Evolutionary conservation across 2,329 filamentous ascomycete species (phyloP), one percentile per base, ranked within the genome.

Genomic region (Botrytis elliptica): DNA sequence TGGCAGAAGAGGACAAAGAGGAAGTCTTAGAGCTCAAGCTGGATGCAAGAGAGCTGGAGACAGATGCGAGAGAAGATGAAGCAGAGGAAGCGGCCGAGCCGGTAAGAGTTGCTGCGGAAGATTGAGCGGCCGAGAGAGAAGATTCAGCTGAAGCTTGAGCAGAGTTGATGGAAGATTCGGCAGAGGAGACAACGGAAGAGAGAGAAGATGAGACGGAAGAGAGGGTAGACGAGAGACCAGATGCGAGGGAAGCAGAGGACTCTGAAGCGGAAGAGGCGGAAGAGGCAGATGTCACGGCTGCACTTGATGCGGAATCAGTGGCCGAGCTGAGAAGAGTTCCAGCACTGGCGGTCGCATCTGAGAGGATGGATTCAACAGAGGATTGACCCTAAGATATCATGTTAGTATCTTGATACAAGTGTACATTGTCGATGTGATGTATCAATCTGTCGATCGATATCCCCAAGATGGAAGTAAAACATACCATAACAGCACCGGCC

Each of bases 401-500:
- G 70, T 72, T 72, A 72, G 70, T 60, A 36, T 38, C 33, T 22
- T 1, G 3, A 16, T 64, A 5, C 33, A 20, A 14, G 10, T 33
- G 4, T 29, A 18, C 29, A 9, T 57, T 33, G 7, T 4, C 52
- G 7, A 52, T 14, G 16, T 18, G 52, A 18, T 57, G 14, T 29
- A 29, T 8, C 18, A 12, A 57, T 29, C n/a, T 16, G 0, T 29
- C 12, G 20, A 33, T 42, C 16, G 9, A 29, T 29, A 29, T 29
- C 16, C 20, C 14, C 38, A 20, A 12, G 36, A 8, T 16, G 46
- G 36, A 71, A n/a, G 59, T 7, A 55, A 75, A 5, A 10, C 74
- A 44, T 75, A 78, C 78, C 55, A 75, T 63, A 64, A 76, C 77
- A 38, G 74, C 66, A 40, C 75, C 75, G 76, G 76, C 77, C 60